These are phyloP conservation scores for Pichia sp. DNA, from an alignment of 1,139 yeast species.

Conservation along the genomic window DNA sequence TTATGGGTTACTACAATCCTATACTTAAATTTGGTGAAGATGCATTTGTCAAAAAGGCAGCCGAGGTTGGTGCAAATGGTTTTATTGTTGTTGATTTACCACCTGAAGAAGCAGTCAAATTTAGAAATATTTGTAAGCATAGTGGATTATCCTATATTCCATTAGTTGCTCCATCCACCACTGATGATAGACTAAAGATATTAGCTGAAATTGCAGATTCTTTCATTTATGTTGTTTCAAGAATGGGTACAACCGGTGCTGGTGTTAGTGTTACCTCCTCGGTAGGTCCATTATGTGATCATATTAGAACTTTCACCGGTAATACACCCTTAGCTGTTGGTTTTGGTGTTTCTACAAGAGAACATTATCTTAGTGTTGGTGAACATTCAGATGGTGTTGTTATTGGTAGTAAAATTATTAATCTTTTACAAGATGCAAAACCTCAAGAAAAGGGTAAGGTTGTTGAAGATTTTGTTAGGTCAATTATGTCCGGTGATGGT, in stretches of 20 bases:
- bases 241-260: slow-evolving; percentile 98
- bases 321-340: slow-evolving; percentile 92
- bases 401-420: slow-evolving; percentile 81
- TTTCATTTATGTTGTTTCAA: slow-evolving; percentile 88
- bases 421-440: slow-evolving; percentile 57
- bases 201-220: slow-evolving; percentile 87
- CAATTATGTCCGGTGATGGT: slow-evolving; percentile 59
- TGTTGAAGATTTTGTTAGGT: slow-evolving; percentile 62
- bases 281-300: slow-evolving; percentile 60
- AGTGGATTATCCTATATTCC: slow-evolving; percentile 82
- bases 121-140: slow-evolving; percentile 64
- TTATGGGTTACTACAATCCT: slow-evolving; percentile 98
- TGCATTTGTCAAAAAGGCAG: slow-evolving; percentile 67
- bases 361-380: slow-evolving; percentile 79
- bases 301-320: slow-evolving; percentile 70
- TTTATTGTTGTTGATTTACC: slow-evolving; percentile 93
- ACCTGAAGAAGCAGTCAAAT: slow-evolving; percentile 91
- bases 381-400: slow-evolving; percentile 87
- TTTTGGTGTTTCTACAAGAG: slow-evolving; percentile 91
- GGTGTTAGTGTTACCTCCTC: slow-evolving; percentile 56
- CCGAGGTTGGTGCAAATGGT: slow-evolving; percentile 89
- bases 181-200: slow-evolving; percentile 75
- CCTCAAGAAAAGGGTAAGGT: slow-evolving; percentile 53
- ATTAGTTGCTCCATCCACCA: slow-evolving; percentile 92
- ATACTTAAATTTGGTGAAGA: slow-evolving; percentile 85